Base-by-base conservation (phyloP, 2,329 filamentous ascomycete species). In the Dothidotthia symphoricarpi region DNA sequence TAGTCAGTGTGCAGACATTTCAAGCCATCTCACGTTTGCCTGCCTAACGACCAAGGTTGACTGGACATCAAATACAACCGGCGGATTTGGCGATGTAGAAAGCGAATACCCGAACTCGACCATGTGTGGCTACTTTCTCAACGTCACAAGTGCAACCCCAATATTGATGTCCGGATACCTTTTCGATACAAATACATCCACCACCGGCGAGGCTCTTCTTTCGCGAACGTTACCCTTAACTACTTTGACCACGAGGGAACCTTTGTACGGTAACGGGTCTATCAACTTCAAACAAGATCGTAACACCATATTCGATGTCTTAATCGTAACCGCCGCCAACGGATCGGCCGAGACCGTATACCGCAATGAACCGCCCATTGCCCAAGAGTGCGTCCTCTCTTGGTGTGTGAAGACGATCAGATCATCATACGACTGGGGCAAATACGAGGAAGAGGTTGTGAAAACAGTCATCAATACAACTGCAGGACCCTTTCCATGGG, bases 401-500 rank as follows among this genome's bases (percentile, higher is more conserved):
- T 66, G 51, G 56, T 66, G 61, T 31, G 49, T 62, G 0, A 42
- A 64, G 15, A 59, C 48, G 0, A 53, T 66, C 0, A 16, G 45
- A 4, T 62, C 58, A 0, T 44, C 56, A 0, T 63, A 61, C n/a
- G 16, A 19, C 1, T 28, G 4, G 14, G 61, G 49, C 0, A 27
- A 2, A 0, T 63, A 63, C 22, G 17, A 26, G 1, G 62, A 66
- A 14, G 19, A 47, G 4, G 14, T 63, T 2, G 27, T 31, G 0
- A 4, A 26, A 0, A 41, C 16, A 0, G 39, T 33, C 13, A 2
- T 26, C 0, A 58, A 62, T 14, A 38, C 16, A 0, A 44, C 52
- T 0, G 2, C 6, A 3, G 51, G 42, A 0, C 39, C 38, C 1
- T 47, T 12, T 3, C 48, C 57, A 3, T 59, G 55, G 57, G 16